These are phyloP conservation scores for Cystofilobasidium bisporidii DNA, from an alignment of 768 basidiomycete species.

Conservation along the genomic window DNA sequence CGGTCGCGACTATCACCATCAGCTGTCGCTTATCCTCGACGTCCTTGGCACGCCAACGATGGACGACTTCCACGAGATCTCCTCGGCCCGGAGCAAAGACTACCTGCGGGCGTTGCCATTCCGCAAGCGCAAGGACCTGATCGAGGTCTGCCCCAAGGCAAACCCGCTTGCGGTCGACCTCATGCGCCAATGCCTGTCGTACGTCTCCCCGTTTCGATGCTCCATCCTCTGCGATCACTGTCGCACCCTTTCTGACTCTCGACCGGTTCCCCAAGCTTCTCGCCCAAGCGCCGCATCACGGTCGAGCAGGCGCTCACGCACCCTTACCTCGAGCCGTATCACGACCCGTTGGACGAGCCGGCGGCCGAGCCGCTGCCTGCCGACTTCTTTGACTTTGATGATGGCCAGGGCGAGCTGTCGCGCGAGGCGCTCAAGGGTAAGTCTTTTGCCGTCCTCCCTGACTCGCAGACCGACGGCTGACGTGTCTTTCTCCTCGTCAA, in stretches of 20 bases:
- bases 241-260: neutral
- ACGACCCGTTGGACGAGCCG: conserved; percentile 26
- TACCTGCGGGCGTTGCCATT: conserved; percentile 93
- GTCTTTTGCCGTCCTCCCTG: neutral
- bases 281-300: conserved; percentile 85
- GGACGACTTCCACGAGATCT: conserved; percentile 97
- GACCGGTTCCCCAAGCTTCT: conserved; percentile 44
- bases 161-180: conserved; percentile 59
- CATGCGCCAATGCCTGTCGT: conserved; percentile 69
- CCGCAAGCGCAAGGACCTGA: conserved; percentile 73
- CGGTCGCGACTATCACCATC: conserved; percentile 89
- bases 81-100: conserved; percentile 79
- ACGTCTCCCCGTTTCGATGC: conserved; percentile 28
- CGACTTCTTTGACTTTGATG: conserved; percentile 27
- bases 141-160: conserved; percentile 70
- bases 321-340: conserved; percentile 62
- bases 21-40: conserved; percentile 87
- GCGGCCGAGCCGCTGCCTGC: conserved; percentile 8
- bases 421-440: conserved; percentile 20
- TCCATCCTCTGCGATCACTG: neutral
- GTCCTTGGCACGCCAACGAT: conserved; percentile 93
- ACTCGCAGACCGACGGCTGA: neutral
- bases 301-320: conserved; percentile 92
- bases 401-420: conserved; percentile 11
- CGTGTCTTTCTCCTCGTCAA: neutral